Percentiles rank a stretch among this genome's conserved stretches.
Conservation (phyloP, 2,329 filamentous ascomycete genomes). For the Ampelomyces quisqualis region DNA sequence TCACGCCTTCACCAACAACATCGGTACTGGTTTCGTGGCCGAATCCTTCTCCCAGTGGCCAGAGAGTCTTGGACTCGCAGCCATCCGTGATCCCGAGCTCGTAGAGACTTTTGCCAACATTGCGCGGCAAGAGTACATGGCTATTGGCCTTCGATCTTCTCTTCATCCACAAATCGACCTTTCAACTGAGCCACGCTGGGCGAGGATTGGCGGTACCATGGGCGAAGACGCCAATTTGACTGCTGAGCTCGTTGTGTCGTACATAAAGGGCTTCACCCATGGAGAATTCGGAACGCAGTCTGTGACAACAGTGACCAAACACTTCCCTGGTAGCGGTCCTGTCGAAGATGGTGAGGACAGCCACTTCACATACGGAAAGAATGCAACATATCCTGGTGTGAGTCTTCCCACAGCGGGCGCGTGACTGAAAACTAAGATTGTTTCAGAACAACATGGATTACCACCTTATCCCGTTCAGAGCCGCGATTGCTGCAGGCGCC, state of each 20-base stretch:
- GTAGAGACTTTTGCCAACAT: conserved; percentile 53
- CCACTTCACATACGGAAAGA: conserved; percentile 56
- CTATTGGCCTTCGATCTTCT: conserved; percentile 48
- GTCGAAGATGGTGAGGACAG: conserved; percentile 55
- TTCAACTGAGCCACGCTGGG: conserved; percentile 55
- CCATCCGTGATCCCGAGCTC: conserved; percentile 48
- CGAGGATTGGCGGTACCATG: conserved; percentile 49
- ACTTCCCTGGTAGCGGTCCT: conserved; percentile 56
- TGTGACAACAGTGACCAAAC: conserved; percentile 55
- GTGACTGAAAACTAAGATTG: neutral
- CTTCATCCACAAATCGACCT: conserved; percentile 56
- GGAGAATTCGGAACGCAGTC: conserved; percentile 47
- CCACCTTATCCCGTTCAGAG: conserved; percentile 54
- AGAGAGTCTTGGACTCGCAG: conserved; percentile 54
- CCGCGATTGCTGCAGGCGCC: conserved; percentile 52
- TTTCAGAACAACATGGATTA: conserved; percentile 49
- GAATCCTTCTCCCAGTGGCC: conserved; percentile 55
- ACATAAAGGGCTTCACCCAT: conserved; percentile 53
- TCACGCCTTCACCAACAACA: conserved; percentile 49
- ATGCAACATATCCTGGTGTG: conserved; percentile 51
- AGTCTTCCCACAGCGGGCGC: neutral
- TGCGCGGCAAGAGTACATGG: conserved; percentile 51
- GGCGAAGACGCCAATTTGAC: conserved; percentile 53
- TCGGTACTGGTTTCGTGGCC: conserved; percentile 48
- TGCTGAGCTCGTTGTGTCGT: conserved; percentile 44